A percentile compares a stretch with the other conserved stretches of the same genome.
These are phyloP conservation scores for Neophaeococcomyces aloes DNA, from an alignment of 2,329 filamentous ascomycete genomes.

Conservation along the genomic window DNA sequence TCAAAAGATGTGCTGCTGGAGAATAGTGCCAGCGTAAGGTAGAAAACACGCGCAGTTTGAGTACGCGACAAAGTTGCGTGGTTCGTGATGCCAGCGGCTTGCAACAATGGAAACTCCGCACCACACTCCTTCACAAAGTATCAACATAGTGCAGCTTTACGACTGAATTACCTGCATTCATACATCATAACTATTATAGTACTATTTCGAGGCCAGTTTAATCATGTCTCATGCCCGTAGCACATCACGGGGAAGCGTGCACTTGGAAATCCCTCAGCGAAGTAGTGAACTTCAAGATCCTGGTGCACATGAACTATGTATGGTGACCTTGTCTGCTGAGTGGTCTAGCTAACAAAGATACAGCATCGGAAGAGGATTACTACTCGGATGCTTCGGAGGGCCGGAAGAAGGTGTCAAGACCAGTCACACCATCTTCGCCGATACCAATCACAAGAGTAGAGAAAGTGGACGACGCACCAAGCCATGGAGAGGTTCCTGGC, in stretches of 20 bases:
- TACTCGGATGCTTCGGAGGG: constrained; percentile 57
- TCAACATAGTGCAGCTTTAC: no score
- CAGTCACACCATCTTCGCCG: constrained; percentile 36
- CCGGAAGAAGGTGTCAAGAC: constrained; percentile 25
- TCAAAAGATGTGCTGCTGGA: no score
- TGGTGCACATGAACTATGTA: constrained; percentile 47
- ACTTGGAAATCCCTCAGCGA: constrained; percentile 45
- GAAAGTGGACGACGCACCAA: constrained; percentile 48
- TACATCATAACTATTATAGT: no score
- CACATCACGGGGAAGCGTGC: constrained; percentile 22
- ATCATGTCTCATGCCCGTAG: constrained; percentile 13
- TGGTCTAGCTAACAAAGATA: constrained; percentile 24
- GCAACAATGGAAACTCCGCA: no score
- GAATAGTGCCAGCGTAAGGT: no score
- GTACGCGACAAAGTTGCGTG: no score
- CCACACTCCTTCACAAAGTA: no score
- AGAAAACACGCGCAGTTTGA: no score
- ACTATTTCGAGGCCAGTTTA: no score
- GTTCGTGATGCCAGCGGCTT: no score
- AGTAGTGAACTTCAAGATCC: constrained; percentile 46
- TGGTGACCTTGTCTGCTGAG: constrained; percentile 14
- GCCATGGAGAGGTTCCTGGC: constrained; percentile 52
- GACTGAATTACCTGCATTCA: no score
- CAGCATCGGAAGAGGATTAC: constrained; percentile 52
- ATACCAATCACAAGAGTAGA: constrained; percentile 54